Base-by-base conservation (phyloP, 2,329 filamentous ascomycete genomes). In the Nannizziopsis arthrosporioides region DNA sequence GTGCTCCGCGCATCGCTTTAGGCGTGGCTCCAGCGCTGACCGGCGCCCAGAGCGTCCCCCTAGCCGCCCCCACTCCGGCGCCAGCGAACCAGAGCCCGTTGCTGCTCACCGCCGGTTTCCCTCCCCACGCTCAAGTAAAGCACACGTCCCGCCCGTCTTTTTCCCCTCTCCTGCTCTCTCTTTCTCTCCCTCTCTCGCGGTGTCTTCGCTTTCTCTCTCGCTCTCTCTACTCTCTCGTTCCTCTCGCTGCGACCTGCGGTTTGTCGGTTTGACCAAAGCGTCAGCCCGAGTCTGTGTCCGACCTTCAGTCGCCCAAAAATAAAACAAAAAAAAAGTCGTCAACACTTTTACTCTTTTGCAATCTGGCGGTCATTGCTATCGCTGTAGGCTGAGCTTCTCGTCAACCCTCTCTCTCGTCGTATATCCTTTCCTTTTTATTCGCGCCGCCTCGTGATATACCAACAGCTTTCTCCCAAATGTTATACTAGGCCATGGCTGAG, bases 71-170 rank as follows among this genome's bases (percentile, higher is more conserved):
- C 55, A 59, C 57, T 27, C 7, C 54, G 56, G 57, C 58, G 59
- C 63, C 64, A 63, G 62, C 65, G 63, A 61, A 62, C 60, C 62
- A 62, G 57, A 57, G 56, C 47, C 56, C 51, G 48, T 56, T 55
- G 42, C 54, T 57, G 55, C 63, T 67, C 66, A 68, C 66, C 66
- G 66, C 66, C 66, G 63, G 62, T 68, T 67, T 61, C 59, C 34
- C 53, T 54, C 48, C 51, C 53, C 53, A 54, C 51, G 39, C 44
- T 54, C 53, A 53, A 50, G 53, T 54, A 53, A 53, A 49, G 53
- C 48, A 45, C 51, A 51, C 51, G 53, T 48, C 53, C 52, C 22
- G 22, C 22, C 42, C 39, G 22, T 39, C 31, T 27, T 40, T 22
- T 22, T 44, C 30, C 37, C 45, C 31, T 48, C 46, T 43, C 47